These are phyloP conservation scores for Fonsecaea monophora DNA, from an alignment of 2,329 filamentous ascomycete species.

Conservation along the genomic window DNA sequence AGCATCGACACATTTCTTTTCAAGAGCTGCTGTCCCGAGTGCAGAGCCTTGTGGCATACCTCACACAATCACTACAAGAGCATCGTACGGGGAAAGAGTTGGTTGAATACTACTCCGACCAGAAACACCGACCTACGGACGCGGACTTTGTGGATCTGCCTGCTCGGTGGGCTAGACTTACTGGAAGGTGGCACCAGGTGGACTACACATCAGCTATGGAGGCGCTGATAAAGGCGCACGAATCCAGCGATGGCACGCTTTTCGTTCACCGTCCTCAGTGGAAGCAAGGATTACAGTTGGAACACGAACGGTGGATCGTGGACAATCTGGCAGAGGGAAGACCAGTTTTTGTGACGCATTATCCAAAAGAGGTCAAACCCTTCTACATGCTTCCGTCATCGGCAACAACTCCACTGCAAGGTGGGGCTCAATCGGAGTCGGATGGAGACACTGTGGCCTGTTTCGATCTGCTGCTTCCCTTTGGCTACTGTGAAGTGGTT, in stretches of 20 bases:
- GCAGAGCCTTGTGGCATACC: conserved; percentile 72
- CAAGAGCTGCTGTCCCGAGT: conserved; percentile 77
- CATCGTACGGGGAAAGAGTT: conserved; percentile 61
- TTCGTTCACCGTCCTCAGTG: conserved; percentile 76
- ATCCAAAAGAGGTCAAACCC: conserved; percentile 86
- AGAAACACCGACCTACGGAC: conserved; percentile 33
- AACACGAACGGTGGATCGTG: conserved; percentile 91
- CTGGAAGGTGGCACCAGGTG: conserved; percentile 75
- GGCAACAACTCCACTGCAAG: not conserved
- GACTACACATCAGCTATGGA: conserved; percentile 81
- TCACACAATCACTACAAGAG: conserved; percentile 24
- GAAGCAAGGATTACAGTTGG: conserved; percentile 78
- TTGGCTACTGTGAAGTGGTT: conserved; percentile 83
- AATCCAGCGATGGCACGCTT: conserved; percentile 50
- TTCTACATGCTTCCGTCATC: conserved; percentile 80
- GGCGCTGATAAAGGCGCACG: conserved; percentile 66
- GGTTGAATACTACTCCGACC: conserved; percentile 46
- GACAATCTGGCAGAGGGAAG: conserved; percentile 65
- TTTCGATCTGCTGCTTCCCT: conserved; percentile 82
- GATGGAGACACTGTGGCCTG: conserved; percentile 73
- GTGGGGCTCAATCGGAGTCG: not conserved
- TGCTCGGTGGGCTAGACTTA: conserved; percentile 73
- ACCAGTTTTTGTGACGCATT: conserved; percentile 91
- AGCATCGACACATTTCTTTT: conserved; percentile 75
- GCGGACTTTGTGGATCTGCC: conserved; percentile 43